Percentiles rank a stretch among this genome's conserved stretches.
Conservation (phyloP, 2,329 filamentous ascomycete species). For the Diaporthe citri region DNA sequence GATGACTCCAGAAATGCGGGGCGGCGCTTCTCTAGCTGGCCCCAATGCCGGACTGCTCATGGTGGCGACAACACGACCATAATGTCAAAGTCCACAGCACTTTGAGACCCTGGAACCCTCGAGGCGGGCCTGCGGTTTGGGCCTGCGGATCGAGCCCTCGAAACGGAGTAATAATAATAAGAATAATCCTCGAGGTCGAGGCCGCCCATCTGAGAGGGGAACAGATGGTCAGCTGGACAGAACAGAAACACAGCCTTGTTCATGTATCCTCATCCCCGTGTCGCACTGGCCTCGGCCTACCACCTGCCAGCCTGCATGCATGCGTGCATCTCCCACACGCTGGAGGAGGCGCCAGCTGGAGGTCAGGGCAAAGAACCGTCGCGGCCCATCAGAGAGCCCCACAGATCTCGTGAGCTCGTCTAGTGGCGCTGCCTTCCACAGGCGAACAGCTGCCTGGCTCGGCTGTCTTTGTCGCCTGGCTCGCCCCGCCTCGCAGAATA, state of each 20-base stretch:
- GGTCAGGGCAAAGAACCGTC: neutral
- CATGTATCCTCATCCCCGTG: neutral
- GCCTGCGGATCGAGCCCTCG: conserved; percentile 8
- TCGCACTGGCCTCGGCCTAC: neutral
- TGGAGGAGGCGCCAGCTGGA: neutral
- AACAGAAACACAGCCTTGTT: conserved; percentile 22
- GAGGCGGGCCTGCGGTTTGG: neutral
- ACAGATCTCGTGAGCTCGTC: conserved; percentile 17
- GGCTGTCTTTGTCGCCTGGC: neutral
- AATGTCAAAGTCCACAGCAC: conserved; percentile 7
- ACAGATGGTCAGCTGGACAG: conserved; percentile 13
- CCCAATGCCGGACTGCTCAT: conserved; percentile 18
- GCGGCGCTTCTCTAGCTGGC: conserved; percentile 22
- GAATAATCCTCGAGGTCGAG: neutral
- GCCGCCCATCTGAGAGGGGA: conserved; percentile 13
- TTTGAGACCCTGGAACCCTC: neutral
- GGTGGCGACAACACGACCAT: conserved; percentile 15
- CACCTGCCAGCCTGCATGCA: neutral
- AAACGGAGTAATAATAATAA: conserved; percentile 20
- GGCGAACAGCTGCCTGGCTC: conserved; percentile 19
- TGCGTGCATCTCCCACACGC: neutral
- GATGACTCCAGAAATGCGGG: conserved; percentile 6
- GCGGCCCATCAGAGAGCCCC: neutral
- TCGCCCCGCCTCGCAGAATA: neutral
- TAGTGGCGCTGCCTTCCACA: conserved; percentile 18